phyloP scores from a whole-genome alignment of 2,329 filamentous ascomycete genomes.

The Botrytis fabae region DNA sequence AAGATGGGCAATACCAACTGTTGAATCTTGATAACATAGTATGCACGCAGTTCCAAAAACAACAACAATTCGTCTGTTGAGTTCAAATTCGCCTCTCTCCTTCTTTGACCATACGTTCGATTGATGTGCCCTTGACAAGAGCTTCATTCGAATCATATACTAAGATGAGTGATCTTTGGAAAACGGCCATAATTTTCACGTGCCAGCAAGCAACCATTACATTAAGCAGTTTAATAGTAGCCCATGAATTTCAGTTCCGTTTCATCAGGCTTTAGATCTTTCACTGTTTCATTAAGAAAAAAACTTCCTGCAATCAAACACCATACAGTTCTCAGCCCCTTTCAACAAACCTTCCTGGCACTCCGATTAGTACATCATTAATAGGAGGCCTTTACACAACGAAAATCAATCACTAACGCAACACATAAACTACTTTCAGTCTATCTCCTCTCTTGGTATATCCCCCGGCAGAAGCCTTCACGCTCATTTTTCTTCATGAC shows the following conservation, averaged over 20 bases:
- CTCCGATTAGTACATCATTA: no score
- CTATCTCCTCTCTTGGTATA: not conserved
- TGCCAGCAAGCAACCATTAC: not conserved
- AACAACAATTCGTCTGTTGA: not conserved
- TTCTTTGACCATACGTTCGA: not conserved
- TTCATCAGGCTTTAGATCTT: not conserved
- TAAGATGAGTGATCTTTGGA: not conserved
- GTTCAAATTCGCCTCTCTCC: no score
- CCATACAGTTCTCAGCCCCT: not conserved
- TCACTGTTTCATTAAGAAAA: not conserved
- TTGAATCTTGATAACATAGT: not conserved
- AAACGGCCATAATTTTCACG: not conserved
- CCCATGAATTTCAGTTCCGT: not conserved
- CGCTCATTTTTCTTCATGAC: accelerated
- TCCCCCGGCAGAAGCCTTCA: no score
- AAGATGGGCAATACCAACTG: not conserved
- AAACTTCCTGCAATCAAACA: not conserved
- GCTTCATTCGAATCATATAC: not conserved
- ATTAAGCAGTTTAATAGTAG: no score
- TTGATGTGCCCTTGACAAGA: no score
- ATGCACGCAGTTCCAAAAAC: not conserved
- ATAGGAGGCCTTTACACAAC: not conserved
- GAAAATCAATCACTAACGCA: not conserved
- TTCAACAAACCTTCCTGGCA: not conserved
- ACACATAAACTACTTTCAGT: not conserved